Percentiles rank a stretch among this genome's conserved stretches.
Conservation (phyloP, 768 basidiomycete genomes). For the Calvatia gigantea region DNA sequence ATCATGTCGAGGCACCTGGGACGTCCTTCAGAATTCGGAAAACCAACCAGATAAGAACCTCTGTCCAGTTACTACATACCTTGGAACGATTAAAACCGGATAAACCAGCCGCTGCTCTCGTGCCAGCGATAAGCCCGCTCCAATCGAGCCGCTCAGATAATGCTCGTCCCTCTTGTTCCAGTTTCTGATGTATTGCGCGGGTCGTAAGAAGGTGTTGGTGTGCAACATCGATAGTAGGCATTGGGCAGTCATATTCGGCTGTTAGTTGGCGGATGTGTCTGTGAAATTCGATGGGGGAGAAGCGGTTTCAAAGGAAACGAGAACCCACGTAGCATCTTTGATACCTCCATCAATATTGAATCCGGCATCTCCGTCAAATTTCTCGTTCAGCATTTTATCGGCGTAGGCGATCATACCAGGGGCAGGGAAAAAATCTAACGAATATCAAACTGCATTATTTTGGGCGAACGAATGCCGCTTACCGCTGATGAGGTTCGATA, state of each 20-base stretch:
- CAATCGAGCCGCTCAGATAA: conserved; percentile 68
- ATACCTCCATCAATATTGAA: conserved; percentile 86
- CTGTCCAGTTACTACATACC: conserved; percentile 20
- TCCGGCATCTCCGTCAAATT: conserved; percentile 70
- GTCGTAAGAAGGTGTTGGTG: conserved; percentile 79
- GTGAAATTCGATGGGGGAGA: not conserved
- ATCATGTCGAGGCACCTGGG: not conserved
- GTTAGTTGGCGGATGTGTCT: conserved; percentile 48
- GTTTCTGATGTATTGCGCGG: conserved; percentile 60
- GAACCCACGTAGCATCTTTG: conserved; percentile 68
- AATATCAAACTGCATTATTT: not conserved
- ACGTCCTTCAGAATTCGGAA: not conserved
- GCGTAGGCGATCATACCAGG: conserved; percentile 60
- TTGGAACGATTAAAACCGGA: conserved; percentile 36
- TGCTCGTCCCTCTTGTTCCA: conserved; percentile 40
- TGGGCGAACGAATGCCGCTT: not conserved
- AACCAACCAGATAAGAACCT: too few relatives aligned
- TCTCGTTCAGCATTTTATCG: conserved; percentile 66
- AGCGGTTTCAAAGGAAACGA: not conserved
- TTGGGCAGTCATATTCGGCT: conserved; percentile 60
- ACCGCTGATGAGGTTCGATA: conserved; percentile 60
- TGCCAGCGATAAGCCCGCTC: conserved; percentile 77
- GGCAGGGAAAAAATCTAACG: conserved; percentile 63
- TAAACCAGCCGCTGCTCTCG: conserved; percentile 71
- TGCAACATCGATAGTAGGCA: conserved; percentile 70